Percentiles rank a stretch among this genome's conserved stretches.
Evolutionary conservation across 192 early-diverging fungal species (phyloP).

Genomic region (Linderina pennispora): DNA sequence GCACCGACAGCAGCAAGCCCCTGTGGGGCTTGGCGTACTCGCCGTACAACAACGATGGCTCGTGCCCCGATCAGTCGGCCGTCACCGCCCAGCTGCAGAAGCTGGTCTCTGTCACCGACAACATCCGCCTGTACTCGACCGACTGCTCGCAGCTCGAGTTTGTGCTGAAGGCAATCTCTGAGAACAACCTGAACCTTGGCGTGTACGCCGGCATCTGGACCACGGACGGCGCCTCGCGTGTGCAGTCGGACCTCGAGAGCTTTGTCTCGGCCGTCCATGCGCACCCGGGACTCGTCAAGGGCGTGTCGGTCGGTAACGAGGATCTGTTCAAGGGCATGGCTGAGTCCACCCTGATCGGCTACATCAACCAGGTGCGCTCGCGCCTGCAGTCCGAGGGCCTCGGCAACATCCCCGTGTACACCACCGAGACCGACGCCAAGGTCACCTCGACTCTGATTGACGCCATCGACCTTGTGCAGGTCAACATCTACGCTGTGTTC

Average conservation of each 20-base stretch:
- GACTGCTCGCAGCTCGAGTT: conserved; percentile 42
- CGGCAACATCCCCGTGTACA: conserved; percentile 34
- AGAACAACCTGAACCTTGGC: conserved; percentile 15
- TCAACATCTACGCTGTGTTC: conserved; percentile 45
- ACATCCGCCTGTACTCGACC: conserved; percentile 45
- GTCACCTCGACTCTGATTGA: conserved; percentile 25
- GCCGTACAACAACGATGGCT: conserved; percentile 43
- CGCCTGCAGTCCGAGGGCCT: conserved; percentile 36
- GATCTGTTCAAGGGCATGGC: conserved; percentile 36
- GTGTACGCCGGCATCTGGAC: conserved; percentile 44
- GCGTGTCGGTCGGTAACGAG: conserved; percentile 26
- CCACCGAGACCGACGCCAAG: conserved; percentile 32
- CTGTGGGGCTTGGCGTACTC: conserved; percentile 44
- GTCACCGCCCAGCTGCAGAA: conserved; percentile 26
- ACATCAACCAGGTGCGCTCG: conserved; percentile 37
- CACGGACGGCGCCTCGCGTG: conserved; percentile 16
- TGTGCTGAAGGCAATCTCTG: conserved; percentile 28
- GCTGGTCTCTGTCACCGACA: conserved; percentile 18
- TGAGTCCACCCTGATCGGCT: conserved; percentile 28
- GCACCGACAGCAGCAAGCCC: neutral
- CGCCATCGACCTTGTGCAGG: conserved; percentile 31
- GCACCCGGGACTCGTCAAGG: conserved; percentile 24
- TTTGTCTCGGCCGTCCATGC: conserved; percentile 34
- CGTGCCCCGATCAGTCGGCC: conserved; percentile 25
- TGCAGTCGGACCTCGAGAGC: conserved; percentile 30